Evolutionary conservation across 2,329 filamentous ascomycete genomes (phyloP), one percentile per base, ranked within the genome.

Genomic region (Diaporthe australafricana): DNA sequence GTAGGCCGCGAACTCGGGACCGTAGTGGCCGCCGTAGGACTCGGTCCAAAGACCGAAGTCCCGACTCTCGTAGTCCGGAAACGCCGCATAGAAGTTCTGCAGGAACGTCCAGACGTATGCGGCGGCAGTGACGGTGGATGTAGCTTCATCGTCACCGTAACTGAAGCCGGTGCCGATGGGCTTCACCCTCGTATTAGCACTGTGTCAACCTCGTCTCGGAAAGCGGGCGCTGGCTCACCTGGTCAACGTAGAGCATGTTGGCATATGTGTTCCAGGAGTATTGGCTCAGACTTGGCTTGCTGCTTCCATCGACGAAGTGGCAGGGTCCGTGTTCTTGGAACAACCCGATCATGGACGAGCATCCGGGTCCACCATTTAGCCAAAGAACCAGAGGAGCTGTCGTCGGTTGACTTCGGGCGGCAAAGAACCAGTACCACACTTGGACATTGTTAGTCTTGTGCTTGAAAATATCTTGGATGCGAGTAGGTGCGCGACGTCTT

Each of bases 21-120:
- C 87, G 75, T 88, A 90, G 70, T 88, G 85, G n/a, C 88, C 88
- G 32, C 88, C 89, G 72, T 90, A 90, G 0, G 85, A 87, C 74
- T 87, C 83, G 6, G 87, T 85, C 67, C 86, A 88, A 68, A 90
- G 82, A 5, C 86, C 85, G 71, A 89, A 86, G 72, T 91, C 87
- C 53, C 87, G 86, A 3, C 87, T 86, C 77, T 88, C 85, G 77
- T 93, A 92, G 38, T 86, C 84, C 0, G 89, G 90, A 71, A 93
- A 93, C 38, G 89, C 86, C 5, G 87, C 84, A 69, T 90, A 89
- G 84, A 91, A 93, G 1, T 85, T 85, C 77, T 90, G 88, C 60
- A 89, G 78, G n/a, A 90, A 80, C 3, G 82, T 84, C 88, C 88
- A 90, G n/a, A 90, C 83, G 62, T 83, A 83, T 0, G 83, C 82